phyloP scores from a whole-genome alignment of 2,329 filamentous ascomycete genomes.

The Coleophoma cylindrospora region DNA sequence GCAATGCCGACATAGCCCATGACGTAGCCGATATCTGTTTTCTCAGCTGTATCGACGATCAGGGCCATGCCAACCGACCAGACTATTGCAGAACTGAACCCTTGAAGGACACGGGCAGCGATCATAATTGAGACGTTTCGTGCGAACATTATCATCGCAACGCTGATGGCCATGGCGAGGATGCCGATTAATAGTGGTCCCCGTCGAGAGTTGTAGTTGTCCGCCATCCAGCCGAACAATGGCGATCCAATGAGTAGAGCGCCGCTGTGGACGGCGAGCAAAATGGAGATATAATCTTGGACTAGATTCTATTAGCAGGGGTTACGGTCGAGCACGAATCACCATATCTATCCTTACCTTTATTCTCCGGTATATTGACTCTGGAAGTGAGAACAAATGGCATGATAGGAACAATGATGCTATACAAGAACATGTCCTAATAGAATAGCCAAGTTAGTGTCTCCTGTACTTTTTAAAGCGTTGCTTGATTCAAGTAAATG shows the following conservation, averaged over 20 bases:
- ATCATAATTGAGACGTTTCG: conserved; percentile 55
- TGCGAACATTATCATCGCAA: conserved; percentile 36
- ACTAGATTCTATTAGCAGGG: conserved; percentile 31
- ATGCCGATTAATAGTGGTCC: conserved; percentile 58
- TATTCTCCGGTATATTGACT: background rate
- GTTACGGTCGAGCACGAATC: too few species aligned
- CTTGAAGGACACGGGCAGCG: conserved; percentile 62
- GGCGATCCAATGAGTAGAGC: conserved; percentile 53
- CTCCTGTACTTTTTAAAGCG: background rate
- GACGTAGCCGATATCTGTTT: conserved; percentile 52
- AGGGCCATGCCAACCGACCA: conserved; percentile 69
- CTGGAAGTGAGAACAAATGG: background rate
- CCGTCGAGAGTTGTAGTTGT: conserved; percentile 55
- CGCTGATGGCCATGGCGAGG: conserved; percentile 2
- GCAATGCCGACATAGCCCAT: conserved; percentile 61
- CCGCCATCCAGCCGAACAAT: conserved; percentile 49
- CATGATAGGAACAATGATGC: background rate
- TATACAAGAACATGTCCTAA: background rate
- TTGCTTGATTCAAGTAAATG: background rate
- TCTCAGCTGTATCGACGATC: conserved; percentile 62
- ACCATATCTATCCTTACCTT: background rate
- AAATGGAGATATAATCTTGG: conserved; percentile 65
- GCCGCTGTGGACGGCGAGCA: conserved; percentile 65
- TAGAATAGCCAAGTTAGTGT: background rate
- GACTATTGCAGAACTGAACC: conserved; percentile 62